Evolutionary conservation across 2,329 filamentous ascomycete species (phyloP).

Genomic region (Ophiostoma sp.): DNA sequence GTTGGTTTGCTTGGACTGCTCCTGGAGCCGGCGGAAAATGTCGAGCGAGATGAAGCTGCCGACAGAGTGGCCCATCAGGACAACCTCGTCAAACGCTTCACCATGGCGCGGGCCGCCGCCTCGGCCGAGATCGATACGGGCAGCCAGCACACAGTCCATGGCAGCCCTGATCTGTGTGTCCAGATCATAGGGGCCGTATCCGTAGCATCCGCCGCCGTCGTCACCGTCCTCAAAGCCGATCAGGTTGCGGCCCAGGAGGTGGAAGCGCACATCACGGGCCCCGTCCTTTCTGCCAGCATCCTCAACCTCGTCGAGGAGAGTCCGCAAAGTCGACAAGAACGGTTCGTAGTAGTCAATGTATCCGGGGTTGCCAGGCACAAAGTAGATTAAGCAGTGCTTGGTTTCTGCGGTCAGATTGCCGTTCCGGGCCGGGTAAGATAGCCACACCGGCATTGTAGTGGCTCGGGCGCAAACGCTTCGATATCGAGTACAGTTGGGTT

Average conservation of each 20-base stretch:
- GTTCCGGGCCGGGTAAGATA: conserved; percentile 23
- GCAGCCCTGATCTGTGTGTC: conserved; percentile 48
- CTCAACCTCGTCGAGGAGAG: conserved; percentile 45
- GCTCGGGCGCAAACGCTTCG: neutral
- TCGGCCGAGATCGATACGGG: conserved; percentile 29
- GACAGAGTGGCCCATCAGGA: conserved; percentile 69
- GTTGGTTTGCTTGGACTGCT: neutral
- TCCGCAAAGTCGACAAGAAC: conserved; percentile 57
- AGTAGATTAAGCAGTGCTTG: conserved; percentile 53
- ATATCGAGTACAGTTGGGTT: neutral
- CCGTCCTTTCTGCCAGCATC: conserved; percentile 20
- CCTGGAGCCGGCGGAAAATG: conserved; percentile 52
- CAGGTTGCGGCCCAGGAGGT: conserved; percentile 54
- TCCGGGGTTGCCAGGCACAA: conserved; percentile 72
- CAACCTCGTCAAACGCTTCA: conserved; percentile 49
- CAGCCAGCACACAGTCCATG: conserved; percentile 37
- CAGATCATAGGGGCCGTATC: conserved; percentile 44
- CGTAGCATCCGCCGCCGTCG: conserved; percentile 40
- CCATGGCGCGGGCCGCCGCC: conserved; percentile 32
- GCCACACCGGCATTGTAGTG: conserved; percentile 20
- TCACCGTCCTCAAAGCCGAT: conserved; percentile 53
- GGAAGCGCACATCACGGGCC: conserved; percentile 36
- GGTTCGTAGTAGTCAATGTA: conserved; percentile 66
- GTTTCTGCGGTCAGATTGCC: neutral
- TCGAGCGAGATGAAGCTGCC: conserved; percentile 68